These are phyloP conservation scores for Blastobotrys apis DNA, from an alignment of 1,139 yeast species.

Conservation along the genomic window DNA sequence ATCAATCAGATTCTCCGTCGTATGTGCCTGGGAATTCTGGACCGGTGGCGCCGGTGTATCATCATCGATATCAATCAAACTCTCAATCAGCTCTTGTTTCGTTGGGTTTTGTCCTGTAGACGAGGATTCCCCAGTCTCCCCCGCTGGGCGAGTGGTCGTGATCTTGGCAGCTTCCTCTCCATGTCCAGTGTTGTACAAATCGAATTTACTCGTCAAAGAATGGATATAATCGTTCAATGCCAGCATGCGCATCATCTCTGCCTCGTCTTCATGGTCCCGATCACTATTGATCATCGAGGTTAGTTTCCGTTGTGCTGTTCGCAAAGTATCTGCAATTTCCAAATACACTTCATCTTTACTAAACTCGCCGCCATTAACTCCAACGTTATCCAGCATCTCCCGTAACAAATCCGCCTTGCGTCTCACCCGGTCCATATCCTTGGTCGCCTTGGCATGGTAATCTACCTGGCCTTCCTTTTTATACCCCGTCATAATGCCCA, in stretches of 20 bases:
- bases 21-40: constrained; percentile 34
- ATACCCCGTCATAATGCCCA: constrained; percentile 98
- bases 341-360: constrained; percentile 57
- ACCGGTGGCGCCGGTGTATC: constrained; percentile 34
- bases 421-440: constrained; percentile 78
- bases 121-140: constrained; percentile 24
- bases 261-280: constrained; percentile 49
- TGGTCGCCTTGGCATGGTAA: constrained; percentile 73
- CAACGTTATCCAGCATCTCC: constrained; percentile 71
- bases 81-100: constrained; percentile 36
- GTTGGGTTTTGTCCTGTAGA: constrained; percentile 40
- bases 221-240: constrained; percentile 75
- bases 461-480: constrained; percentile 59
- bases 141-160: constrained; percentile 37
- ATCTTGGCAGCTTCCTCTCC: constrained; percentile 56
- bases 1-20: constrained; percentile 55
- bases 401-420: constrained; percentile 87
- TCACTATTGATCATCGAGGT: constrained; percentile 79
- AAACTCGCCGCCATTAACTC: constrained; percentile 32
- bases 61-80: constrained; percentile 77
- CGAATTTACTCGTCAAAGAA: constrained; percentile 62
- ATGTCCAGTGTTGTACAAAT: constrained; percentile 62
- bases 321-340: constrained; percentile 75
- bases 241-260: constrained; percentile 60
- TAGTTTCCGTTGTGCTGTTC: constrained; percentile 82